phyloP scores from a whole-genome alignment of 1,284 basidiomycete species.

The Termitomyces sp. region DNA sequence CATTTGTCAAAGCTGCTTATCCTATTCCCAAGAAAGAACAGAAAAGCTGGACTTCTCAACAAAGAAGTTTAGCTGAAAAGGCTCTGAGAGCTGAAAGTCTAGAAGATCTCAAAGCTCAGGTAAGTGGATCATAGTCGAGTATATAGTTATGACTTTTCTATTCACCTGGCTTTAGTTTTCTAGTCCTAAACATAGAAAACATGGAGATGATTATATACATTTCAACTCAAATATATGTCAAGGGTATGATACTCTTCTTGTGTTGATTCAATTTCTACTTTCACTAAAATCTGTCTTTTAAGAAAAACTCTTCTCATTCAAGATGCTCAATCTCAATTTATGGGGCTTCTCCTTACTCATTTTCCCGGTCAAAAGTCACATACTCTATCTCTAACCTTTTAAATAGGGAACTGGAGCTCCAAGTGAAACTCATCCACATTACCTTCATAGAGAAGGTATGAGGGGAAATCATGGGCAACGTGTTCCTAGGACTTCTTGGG shows the following conservation, averaged over 20 bases:
- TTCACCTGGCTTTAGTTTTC: neutral
- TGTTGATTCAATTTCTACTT: neutral
- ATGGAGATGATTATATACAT: neutral
- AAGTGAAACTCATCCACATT: neutral
- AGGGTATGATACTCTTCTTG: neutral
- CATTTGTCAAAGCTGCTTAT: neutral
- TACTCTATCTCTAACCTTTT: no score
- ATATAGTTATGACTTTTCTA: neutral
- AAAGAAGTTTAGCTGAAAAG: neutral
- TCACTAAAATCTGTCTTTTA: neutral
- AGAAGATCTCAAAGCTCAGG: neutral
- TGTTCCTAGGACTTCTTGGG: neutral
- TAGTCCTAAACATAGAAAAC: neutral
- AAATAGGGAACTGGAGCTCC: neutral
- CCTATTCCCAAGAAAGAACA: neutral
- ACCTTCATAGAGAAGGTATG: neutral
- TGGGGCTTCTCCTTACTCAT: neutral
- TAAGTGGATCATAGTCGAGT: neutral
- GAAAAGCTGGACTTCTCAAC: neutral
- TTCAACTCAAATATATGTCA: slow-evolving; percentile 1
- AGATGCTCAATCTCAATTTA: neutral
- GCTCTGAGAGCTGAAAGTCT: neutral
- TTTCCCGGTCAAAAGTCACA: neutral
- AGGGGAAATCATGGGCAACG: neutral
- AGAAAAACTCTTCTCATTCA: neutral